These are phyloP conservation scores for Rhizophagus sp. DNA, from an alignment of 192 early-diverging fungal genomes.

Conservation along the genomic window DNA sequence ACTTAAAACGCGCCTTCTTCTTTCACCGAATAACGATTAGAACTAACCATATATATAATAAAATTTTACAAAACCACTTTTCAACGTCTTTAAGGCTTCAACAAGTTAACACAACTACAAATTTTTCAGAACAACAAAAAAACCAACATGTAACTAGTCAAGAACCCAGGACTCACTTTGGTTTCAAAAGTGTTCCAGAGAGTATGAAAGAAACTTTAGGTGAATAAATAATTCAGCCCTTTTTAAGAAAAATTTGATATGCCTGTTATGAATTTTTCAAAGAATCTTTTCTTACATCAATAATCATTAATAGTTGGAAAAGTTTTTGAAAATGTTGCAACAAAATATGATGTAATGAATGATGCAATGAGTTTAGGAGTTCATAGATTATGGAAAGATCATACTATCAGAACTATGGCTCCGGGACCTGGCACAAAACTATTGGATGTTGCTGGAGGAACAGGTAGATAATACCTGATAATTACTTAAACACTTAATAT, in stretches of 20 bases:
- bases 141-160: neutral
- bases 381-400: conserved; percentile 96
- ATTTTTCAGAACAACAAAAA: neutral
- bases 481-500: neutral
- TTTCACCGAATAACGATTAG: neutral
- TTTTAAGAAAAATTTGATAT: neutral
- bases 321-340: conserved; percentile 93
- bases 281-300: neutral
- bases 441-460: conserved; percentile 97
- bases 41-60: neutral
- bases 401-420: conserved; percentile 82
- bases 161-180: conserved; percentile 82
- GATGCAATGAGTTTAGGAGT: conserved; percentile 93
- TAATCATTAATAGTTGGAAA: conserved; percentile 62
- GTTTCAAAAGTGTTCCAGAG: conserved; percentile 85
- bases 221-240: conserved; percentile 31
- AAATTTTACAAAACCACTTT: neutral
- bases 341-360: conserved; percentile 98
- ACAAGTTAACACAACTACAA: neutral
- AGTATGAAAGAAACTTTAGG: conserved; percentile 85
- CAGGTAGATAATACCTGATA: conserved; percentile 53
- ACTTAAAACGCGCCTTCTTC: neutral
- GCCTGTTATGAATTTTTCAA: neutral
- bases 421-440: conserved; percentile 80
- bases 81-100: neutral